Conservation (phyloP, 768 basidiomycete genomes). For the Brasilioporus rufonigricans region DNA sequence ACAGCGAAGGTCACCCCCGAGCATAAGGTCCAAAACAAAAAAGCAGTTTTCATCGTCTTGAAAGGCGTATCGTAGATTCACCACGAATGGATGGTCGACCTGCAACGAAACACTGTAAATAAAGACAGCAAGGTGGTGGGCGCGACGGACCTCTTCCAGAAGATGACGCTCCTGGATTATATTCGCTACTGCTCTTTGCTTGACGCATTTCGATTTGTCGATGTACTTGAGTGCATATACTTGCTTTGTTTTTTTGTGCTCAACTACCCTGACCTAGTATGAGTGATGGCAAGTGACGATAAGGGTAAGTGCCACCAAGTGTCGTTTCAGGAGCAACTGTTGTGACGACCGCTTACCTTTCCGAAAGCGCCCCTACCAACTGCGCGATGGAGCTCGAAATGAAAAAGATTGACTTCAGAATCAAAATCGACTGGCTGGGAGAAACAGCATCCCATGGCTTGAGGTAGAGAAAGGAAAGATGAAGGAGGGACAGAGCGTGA, state of each 20-base stretch:
- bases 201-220: constrained; percentile 90
- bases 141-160: constrained; percentile 74
- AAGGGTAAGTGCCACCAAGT: not conserved
- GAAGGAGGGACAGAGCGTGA: constrained; percentile 23
- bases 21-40: constrained; percentile 95
- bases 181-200: constrained; percentile 88
- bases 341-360: constrained; percentile 56
- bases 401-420: constrained; percentile 83
- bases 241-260: constrained; percentile 90
- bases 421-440: constrained; percentile 85
- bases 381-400: constrained; percentile 93
- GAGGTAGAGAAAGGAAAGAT: constrained; percentile 35
- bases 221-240: constrained; percentile 97
- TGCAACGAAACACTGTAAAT: constrained; percentile 26
- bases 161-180: constrained; percentile 92
- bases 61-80: constrained; percentile 92
- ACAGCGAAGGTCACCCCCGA: constrained; percentile 93
- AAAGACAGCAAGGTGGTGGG: constrained; percentile 2
- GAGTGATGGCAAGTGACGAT: not conserved
- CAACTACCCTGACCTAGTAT: constrained; percentile 87
- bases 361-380: constrained; percentile 98
- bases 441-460: constrained; percentile 57
- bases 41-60: constrained; percentile 98
- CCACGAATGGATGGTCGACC: constrained; percentile 88
- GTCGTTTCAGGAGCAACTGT: constrained; percentile 1